Percentiles rank a stretch among this genome's conserved stretches.
Conservation (phyloP, 495 filamentous ascomycete genomes). For the Pyrenula massariospora region DNA sequence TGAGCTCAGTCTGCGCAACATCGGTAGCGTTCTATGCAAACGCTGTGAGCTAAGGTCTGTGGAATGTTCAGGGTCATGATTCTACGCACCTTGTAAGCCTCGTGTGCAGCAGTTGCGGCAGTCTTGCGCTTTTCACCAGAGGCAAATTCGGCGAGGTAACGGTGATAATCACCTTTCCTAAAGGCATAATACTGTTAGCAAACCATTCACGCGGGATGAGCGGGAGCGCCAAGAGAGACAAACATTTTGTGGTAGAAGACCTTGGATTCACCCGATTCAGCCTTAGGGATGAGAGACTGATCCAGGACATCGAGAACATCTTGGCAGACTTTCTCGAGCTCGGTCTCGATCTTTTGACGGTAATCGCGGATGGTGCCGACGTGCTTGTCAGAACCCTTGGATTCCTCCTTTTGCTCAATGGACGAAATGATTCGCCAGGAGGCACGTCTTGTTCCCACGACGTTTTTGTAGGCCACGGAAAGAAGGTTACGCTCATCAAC, state of each 20-base stretch:
- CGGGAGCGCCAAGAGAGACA: constrained; percentile 15
- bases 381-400: constrained; percentile 94
- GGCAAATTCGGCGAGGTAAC: constrained; percentile 97
- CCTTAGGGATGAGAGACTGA: constrained; percentile 90
- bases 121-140: constrained; percentile 95
- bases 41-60: background rate
- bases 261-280: constrained; percentile 95
- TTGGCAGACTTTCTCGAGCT: constrained; percentile 98
- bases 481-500: constrained; percentile 99
- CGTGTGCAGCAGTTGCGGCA: constrained; percentile 90
- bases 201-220: background rate
- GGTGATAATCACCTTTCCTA: constrained; percentile 99
- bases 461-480: constrained; percentile 99
- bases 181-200: constrained; percentile 15
- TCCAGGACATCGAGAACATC: constrained; percentile 97
- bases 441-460: constrained; percentile 95
- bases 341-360: constrained; percentile 97
- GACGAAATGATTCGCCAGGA: constrained; percentile 99
- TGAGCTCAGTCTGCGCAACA: constrained; percentile 94
- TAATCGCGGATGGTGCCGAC: constrained; percentile 97
- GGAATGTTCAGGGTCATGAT: background rate
- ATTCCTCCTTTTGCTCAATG: constrained; percentile 99
- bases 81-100: constrained; percentile 72
- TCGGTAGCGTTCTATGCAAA: constrained; percentile 64
- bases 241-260: constrained; percentile 99